Base-by-base conservation (phyloP, 2,329 filamentous ascomycete genomes). In the Mycosphaerella sp. region DNA sequence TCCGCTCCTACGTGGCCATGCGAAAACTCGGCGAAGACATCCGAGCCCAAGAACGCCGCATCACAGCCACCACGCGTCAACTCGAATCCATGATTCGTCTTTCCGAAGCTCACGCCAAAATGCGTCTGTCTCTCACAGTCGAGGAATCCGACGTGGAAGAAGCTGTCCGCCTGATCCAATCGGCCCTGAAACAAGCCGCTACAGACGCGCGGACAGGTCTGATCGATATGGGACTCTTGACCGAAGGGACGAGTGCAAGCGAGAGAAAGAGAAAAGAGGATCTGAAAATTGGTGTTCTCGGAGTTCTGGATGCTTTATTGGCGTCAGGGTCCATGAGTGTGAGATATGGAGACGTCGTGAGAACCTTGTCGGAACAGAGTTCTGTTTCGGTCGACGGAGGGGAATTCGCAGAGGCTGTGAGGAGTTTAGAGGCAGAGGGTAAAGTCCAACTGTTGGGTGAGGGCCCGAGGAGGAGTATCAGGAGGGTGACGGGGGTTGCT, bases 11-110 rank as follows among this genome's bases (percentile, higher is more conserved):
- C 68, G 87, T 97, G 44, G 87, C 86, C 57, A 96, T 98, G 89
- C 90, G 93, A 61, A 89, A 91, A 67, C 83, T 98, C 0, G 93
- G 93, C 57, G 73, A 76, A 42, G 76, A 78, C 56, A 72, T 78
- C 21, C 89, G 92, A 46, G 81, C 90, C 2, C 82, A 88, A 2
- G 95, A 98, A 72, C 92, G 95, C 72, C 89, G 93, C 62, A 98
- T 98, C 74, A 98, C 93, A 0, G 93, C 93, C 40, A 98, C 93
- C 2, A 98, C 95, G 0, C 83, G 93, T 68, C 93, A 98, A 73
- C 80, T 98, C 5, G 95, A 98, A 74, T 93, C 87, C 44, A 98
- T 98, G 95, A 97, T 98, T 68, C 92, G 93, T 58, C 85, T 98
- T 2, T 77, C 91, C 1, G 93, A 98, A 76, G 93, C 91, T 0